Conservation (phyloP, 495 filamentous ascomycete species). For the Xylona heveae region DNA sequence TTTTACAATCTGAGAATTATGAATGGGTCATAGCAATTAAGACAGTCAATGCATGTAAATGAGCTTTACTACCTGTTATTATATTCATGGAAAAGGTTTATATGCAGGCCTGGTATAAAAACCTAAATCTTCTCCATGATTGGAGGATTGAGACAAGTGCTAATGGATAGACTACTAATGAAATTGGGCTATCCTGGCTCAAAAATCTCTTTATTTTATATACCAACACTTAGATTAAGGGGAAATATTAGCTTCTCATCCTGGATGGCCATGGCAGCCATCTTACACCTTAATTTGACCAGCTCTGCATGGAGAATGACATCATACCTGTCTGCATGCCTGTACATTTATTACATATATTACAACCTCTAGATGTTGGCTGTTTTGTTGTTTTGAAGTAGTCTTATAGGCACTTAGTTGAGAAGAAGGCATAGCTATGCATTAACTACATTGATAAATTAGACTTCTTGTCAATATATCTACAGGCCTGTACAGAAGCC, state of each 20-base stretch:
- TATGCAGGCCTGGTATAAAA: background rate
- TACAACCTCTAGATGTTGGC: conserved; percentile 11
- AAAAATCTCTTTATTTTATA: background rate
- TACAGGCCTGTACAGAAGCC: background rate
- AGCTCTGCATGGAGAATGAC: conserved; percentile 3
- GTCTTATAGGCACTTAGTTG: conserved; percentile 6
- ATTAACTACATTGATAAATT: conserved; percentile 2
- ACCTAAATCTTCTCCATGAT: background rate
- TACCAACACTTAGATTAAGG: background rate
- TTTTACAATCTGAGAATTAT: conserved; percentile 1
- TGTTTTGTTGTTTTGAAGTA: conserved; percentile 8
- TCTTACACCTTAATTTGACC: conserved; percentile 4
- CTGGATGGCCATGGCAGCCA: conserved; percentile 8
- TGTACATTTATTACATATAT: conserved; percentile 9
- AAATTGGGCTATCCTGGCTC: conserved; percentile 2
- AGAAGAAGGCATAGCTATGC: no score
- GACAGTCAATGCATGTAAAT: background rate
- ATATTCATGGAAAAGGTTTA: conserved; percentile 1
- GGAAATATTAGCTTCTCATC: conserved; percentile 3
- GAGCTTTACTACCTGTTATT: conserved; percentile 1
- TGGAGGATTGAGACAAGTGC: background rate
- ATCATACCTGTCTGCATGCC: conserved; percentile 10
- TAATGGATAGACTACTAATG: conserved; percentile 4
- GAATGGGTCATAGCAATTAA: conserved; percentile 4
- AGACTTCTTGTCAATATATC: conserved; percentile 1